These are phyloP conservation scores for Fusarium sp. DNA, from an alignment of 2,329 filamentous ascomycete genomes.

Conservation along the genomic window DNA sequence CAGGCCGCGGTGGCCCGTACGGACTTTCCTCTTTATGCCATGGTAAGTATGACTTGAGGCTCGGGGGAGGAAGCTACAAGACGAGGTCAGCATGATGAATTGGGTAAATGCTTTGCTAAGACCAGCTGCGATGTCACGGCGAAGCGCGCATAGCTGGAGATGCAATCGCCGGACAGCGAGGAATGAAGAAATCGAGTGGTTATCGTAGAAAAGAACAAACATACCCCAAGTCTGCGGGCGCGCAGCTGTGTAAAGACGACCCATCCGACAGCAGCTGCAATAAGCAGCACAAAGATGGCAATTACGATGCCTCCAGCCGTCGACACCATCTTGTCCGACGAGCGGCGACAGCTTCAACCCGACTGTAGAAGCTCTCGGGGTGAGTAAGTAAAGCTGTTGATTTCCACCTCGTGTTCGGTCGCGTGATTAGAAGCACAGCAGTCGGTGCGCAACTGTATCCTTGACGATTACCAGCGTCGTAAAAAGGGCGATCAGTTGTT, in stretches of 20 bases:
- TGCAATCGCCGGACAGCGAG: background rate
- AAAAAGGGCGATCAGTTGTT: background rate
- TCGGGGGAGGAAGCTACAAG: conserved; percentile 75
- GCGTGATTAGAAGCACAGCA: conserved; percentile 7
- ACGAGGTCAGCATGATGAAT: conserved; percentile 18
- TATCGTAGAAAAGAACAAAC: conserved; percentile 42
- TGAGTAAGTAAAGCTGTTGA: background rate
- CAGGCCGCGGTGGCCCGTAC: conserved; percentile 65
- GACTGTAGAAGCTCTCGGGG: background rate
- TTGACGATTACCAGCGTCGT: background rate
- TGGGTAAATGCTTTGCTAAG: background rate
- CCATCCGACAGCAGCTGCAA: conserved; percentile 72
- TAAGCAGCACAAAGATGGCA: conserved; percentile 72
- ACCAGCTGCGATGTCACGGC: background rate
- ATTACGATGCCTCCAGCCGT: conserved; percentile 78
- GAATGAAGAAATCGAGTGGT: background rate
- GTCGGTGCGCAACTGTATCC: background rate
- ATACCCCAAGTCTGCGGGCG: conserved; percentile 77
- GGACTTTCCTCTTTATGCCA: conserved; percentile 67
- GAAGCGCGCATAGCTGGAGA: background rate
- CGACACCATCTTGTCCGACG: conserved; percentile 61
- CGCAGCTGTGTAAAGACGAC: conserved; percentile 78
- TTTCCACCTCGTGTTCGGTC: conserved; percentile 4
- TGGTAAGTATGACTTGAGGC: conserved; percentile 76
- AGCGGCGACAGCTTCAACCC: conserved; percentile 6